Percentiles rank a stretch among this genome's conserved stretches.
Evolutionary conservation across 2,329 filamentous ascomycete species (phyloP).

Genomic region (Thermothelomyces thermophilus): DNA sequence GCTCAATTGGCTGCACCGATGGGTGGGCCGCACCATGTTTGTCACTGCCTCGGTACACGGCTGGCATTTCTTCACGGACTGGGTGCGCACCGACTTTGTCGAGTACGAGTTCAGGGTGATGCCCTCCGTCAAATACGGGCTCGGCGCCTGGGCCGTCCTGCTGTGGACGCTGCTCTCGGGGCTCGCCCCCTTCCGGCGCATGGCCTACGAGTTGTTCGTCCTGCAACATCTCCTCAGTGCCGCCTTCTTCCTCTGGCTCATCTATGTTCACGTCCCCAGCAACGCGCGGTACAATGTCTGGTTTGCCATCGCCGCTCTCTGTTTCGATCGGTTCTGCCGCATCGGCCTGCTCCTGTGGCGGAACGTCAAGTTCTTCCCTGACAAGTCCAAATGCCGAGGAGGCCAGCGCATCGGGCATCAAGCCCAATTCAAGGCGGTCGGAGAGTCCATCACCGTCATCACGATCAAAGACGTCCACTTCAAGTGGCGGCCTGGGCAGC

Average conservation of each 20-base stretch:
- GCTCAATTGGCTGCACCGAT: constrained; percentile 67
- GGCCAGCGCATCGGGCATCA: constrained; percentile 47
- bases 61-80: constrained; percentile 61
- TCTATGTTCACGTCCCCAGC: constrained; percentile 56
- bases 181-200: constrained; percentile 56
- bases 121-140: constrained; percentile 59
- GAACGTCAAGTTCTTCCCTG: constrained; percentile 41
- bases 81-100: constrained; percentile 54
- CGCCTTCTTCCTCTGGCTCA: constrained; percentile 54
- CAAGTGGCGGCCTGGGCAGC: constrained; percentile 52
- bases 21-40: constrained; percentile 63
- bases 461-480: constrained; percentile 56
- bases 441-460: constrained; percentile 47
- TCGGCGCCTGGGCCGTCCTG: constrained; percentile 60
- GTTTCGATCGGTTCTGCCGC: constrained; percentile 54
- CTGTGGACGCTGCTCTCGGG: constrained; percentile 60
- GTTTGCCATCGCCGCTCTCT: constrained; percentile 57
- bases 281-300: constrained; percentile 57
- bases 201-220: constrained; percentile 64
- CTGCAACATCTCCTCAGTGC: constrained; percentile 60
- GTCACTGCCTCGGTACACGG: constrained; percentile 63
- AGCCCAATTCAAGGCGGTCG: constrained; percentile 42
- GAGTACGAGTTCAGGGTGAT: constrained; percentile 53
- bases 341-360: constrained; percentile 43
- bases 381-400: constrained; percentile 40